phyloP scores from a whole-genome alignment of 805 yeast species.

The Nakazawaea siamensis region DNA sequence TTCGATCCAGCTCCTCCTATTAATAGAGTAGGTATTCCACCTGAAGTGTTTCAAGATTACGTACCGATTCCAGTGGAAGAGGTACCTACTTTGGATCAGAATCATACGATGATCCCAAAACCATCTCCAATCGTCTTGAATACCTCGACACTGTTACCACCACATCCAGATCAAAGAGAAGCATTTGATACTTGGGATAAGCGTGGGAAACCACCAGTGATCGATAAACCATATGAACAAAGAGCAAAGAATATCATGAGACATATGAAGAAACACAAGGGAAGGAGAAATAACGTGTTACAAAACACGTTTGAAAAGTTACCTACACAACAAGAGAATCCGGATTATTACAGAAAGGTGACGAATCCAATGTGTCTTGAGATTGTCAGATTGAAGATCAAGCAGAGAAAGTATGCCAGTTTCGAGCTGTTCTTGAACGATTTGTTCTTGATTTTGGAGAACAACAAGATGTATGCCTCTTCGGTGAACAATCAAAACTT shows the following conservation, averaged over 20 bases:
- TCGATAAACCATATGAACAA: conserved; percentile 86
- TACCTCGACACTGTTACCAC: conserved; percentile 8
- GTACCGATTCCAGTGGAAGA: conserved; percentile 6
- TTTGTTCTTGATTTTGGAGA: conserved; percentile 63
- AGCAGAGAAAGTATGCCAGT: conserved; percentile 70
- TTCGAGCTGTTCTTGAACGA: conserved; percentile 76
- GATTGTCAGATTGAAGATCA: conserved; percentile 74
- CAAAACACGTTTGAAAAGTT: conserved; percentile 71
- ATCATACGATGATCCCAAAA: conserved; percentile 13
- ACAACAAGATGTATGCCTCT: conserved; percentile 59
- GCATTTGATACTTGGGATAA: conserved; percentile 38
- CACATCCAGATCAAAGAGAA: conserved; percentile 11
- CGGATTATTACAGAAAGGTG: conserved; percentile 47
- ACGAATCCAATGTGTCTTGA: conserved; percentile 58
- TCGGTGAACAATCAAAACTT: conserved; percentile 40
- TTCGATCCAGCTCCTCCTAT: conserved; percentile 5
- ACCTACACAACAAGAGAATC: conserved; percentile 55
- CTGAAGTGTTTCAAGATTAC: conserved; percentile 6
- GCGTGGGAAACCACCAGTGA: conserved; percentile 87
- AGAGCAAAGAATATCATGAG: conserved; percentile 83
- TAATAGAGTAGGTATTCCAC: conserved; percentile 2
- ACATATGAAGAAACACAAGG: conserved; percentile 66
- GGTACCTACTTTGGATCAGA: conserved; percentile 14
- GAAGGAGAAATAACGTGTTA: conserved; percentile 37
- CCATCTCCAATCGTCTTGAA: conserved; percentile 11